Evolutionary conservation across 768 basidiomycete genomes (phyloP), one percentile per base, ranked within the genome.

Genomic region (Tulasnella sp.): DNA sequence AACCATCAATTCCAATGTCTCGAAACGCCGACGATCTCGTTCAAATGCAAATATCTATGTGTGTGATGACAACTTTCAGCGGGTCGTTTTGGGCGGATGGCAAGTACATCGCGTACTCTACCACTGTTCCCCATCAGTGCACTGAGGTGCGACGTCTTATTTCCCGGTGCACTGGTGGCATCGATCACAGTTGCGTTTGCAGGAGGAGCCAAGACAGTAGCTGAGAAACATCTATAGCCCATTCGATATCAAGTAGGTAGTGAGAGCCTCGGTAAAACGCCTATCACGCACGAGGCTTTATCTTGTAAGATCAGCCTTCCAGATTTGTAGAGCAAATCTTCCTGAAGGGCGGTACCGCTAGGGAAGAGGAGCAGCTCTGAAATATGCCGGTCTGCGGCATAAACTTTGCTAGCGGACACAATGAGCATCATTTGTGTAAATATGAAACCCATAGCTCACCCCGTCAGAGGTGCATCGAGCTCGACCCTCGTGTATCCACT

Each of bases 141-240:
- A 64, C 88, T 87, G 22, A 98, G 71, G 70, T 94, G 91, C 7
- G 92, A 87, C 1, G 96, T 98, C 73, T 99, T 99, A 73, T 99
- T 99, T 0, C 96, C 96, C 0, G 96, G 96, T 0, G 96, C 96
- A 42, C 92, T 87, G 10, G 92, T 98, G 11, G 91, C 92, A 70
- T 98, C 94, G 42, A 97, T 86, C 29, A 92, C 87, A 49, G 78
- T 74, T 55, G 73, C 70, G 19, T 67, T 69, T 1, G 74, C 71
- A 10, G 84, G 85, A 44, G 89, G 87, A 21, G 82, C 78, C n/a
- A 99, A 80, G 4, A 97, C 79, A 60, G 82, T 74, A 0, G 94
- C 91, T 17, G 96, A 91, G 70, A 99, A 92, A 71, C 96, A 99
- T 21, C 57, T 59, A 34, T 12, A 38, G 34, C 34, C 5, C n/a